Evolutionary conservation across 441 rosid genomes (phyloP).

Genomic region (Rhodomyrtus psidioides): DNA sequence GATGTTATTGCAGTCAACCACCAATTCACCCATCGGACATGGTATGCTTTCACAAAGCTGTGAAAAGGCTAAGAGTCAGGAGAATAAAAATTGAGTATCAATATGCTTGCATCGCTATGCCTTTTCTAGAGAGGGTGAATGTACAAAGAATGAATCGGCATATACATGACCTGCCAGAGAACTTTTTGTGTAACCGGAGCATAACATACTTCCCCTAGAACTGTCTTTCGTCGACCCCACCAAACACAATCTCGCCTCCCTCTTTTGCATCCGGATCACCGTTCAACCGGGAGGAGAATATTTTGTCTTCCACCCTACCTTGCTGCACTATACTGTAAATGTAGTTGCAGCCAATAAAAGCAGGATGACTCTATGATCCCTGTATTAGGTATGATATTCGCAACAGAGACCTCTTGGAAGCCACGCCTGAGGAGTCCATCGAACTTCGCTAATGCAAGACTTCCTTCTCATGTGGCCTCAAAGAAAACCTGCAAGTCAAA

Average conservation of each 20-base stretch:
- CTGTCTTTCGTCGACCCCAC: slow-evolving; percentile 59
- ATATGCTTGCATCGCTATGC: neutral
- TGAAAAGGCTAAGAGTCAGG: neutral
- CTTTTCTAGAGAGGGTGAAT: neutral
- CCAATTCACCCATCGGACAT: slow-evolving; percentile 54
- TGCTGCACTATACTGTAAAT: slow-evolving; percentile 71
- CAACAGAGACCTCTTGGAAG: slow-evolving; percentile 66
- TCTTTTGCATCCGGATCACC: slow-evolving; percentile 22
- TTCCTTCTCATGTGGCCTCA: slow-evolving; percentile 59
- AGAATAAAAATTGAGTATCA: neutral
- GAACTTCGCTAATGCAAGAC: slow-evolving; percentile 45
- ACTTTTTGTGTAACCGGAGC: slow-evolving; percentile 60
- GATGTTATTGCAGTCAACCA: slow-evolving; percentile 36
- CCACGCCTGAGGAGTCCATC: slow-evolving; percentile 76
- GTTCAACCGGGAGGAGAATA: no score
- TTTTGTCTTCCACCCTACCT: slow-evolving; percentile 38
- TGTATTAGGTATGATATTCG: slow-evolving; percentile 33
- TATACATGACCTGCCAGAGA: slow-evolving; percentile 59
- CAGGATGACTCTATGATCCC: neutral
- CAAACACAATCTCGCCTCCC: slow-evolving; percentile 85
- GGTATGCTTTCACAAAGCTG: slow-evolving; percentile 70
- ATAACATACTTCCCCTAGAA: slow-evolving; percentile 55
- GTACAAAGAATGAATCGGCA: neutral
- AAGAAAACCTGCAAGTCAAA: slow-evolving; percentile 38
- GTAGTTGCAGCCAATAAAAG: slow-evolving; percentile 6